Conservation (phyloP, 2,329 filamentous ascomycete species). For the Paracorniculantispora psalliotae region DNA sequence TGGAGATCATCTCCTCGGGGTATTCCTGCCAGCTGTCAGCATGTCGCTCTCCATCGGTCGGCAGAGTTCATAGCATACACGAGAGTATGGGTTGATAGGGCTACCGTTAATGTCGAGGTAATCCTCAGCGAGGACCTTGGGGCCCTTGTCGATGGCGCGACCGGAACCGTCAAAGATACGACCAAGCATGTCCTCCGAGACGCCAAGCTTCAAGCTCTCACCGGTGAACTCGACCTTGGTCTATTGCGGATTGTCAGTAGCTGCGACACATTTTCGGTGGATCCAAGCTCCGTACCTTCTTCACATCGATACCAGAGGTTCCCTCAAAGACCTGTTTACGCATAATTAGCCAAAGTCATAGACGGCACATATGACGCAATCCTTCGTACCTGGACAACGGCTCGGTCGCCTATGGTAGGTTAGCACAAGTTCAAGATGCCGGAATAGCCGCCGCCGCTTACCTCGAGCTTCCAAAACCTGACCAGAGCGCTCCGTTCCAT, state of each 20-base stretch:
- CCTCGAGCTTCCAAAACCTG: slow-evolving; percentile 97
- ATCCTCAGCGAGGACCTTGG: slow-evolving; percentile 95
- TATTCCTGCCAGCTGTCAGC: slow-evolving; percentile 62
- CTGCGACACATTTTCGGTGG: background rate
- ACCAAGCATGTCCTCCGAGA: slow-evolving; percentile 98
- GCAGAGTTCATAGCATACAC: slow-evolving; percentile 52
- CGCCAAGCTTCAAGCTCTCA: slow-evolving; percentile 94
- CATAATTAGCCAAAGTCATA: slow-evolving; percentile 21
- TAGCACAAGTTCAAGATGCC: slow-evolving; percentile 19
- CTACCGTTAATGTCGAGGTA: slow-evolving; percentile 99
- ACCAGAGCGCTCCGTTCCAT: slow-evolving; percentile 89
- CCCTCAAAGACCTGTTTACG: slow-evolving; percentile 85
- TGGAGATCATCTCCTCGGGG: slow-evolving; percentile 99
- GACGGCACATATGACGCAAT: slow-evolving; percentile 11
- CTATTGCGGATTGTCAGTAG: slow-evolving; percentile 41
- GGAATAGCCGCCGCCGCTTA: slow-evolving; percentile 36
- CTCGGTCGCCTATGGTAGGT: slow-evolving; percentile 66
- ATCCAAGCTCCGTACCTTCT: slow-evolving; percentile 64
- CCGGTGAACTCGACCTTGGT: slow-evolving; percentile 97
- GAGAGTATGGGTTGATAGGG: slow-evolving; percentile 96
- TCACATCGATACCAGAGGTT: slow-evolving; percentile 94
- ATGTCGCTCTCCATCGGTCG: background rate
- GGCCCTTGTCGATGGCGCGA: slow-evolving; percentile 96
- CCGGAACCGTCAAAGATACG: slow-evolving; percentile 98
- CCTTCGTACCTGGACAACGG: slow-evolving; percentile 78